Evolutionary conservation across 2,329 filamentous ascomycete species (phyloP).

Genomic region (Aspergillus versicolor): DNA sequence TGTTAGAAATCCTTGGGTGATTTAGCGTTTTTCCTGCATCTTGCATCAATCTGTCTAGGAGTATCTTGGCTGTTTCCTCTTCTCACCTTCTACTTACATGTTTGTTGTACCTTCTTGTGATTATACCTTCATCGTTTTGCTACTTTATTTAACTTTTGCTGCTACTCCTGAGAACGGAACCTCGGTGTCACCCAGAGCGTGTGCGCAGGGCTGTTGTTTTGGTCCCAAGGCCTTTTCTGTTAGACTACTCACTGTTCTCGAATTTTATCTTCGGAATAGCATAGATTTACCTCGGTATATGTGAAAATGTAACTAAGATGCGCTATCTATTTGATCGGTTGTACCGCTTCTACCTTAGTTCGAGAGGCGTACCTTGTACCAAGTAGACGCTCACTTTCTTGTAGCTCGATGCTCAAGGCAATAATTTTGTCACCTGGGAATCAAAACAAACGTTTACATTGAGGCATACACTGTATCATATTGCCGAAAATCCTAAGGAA

Average conservation of each 20-base stretch:
- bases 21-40: conserved; percentile 15
- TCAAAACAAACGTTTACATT: background rate
- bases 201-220: background rate
- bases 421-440: background rate
- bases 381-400: background rate
- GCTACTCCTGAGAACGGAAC: background rate
- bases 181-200: background rate
- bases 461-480: background rate
- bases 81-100: background rate
- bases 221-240: background rate
- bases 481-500: background rate
- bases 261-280: background rate
- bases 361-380: background rate
- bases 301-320: background rate
- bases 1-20: conserved; percentile 15
- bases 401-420: background rate
- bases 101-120: conserved; percentile 1
- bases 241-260: background rate
- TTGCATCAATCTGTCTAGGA: conserved; percentile 12
- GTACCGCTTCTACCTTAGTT: background rate
- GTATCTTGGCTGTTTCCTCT: conserved; percentile 4
- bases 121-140: background rate
- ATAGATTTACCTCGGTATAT: background rate
- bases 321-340: background rate
- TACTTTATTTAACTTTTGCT: background rate